These are phyloP conservation scores for Neltuma alba DNA, from an alignment of 306 rosid species.

Conservation along the genomic window DNA sequence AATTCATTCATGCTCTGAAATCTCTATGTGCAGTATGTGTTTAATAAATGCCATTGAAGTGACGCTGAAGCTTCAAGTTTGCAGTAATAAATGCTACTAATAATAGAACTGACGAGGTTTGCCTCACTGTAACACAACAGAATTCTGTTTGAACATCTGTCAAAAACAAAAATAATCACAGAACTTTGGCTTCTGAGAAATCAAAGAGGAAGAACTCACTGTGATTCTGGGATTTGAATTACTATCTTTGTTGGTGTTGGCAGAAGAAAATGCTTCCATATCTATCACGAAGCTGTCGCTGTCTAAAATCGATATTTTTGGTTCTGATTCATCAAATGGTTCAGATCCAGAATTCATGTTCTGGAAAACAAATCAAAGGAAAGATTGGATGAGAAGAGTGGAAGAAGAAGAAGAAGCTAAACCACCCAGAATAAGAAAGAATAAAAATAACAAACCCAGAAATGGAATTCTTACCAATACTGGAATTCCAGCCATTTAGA, in stretches of 20 bases:
- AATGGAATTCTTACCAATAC: conserved; percentile 74
- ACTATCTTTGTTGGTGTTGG: conserved; percentile 44
- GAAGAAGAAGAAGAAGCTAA: not conserved
- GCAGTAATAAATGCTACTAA: not conserved
- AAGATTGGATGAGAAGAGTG: too few species aligned
- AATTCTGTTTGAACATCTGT: not conserved
- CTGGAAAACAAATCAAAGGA: conserved; percentile 32
- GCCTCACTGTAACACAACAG: not conserved
- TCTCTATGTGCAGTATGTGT: not conserved
- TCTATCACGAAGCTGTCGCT: conserved; percentile 79
- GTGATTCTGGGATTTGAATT: conserved; percentile 66
- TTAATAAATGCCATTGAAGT: too few species aligned
- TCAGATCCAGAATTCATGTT: conserved; percentile 9
- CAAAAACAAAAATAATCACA: not conserved
- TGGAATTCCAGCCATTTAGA: conserved; percentile 51
- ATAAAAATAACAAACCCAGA: too few species aligned
- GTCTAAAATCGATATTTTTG: conserved; percentile 63
- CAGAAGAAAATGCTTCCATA: conserved; percentile 65
- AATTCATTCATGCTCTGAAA: too few species aligned
- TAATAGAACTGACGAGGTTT: not conserved
- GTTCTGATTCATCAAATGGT: conserved; percentile 42
- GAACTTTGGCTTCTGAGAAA: not conserved
- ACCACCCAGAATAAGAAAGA: too few species aligned
- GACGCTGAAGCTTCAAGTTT: not conserved
- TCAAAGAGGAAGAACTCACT: conserved; percentile 32